Conservation (phyloP, 148 eudicot species). For the Cornus controversa region DNA sequence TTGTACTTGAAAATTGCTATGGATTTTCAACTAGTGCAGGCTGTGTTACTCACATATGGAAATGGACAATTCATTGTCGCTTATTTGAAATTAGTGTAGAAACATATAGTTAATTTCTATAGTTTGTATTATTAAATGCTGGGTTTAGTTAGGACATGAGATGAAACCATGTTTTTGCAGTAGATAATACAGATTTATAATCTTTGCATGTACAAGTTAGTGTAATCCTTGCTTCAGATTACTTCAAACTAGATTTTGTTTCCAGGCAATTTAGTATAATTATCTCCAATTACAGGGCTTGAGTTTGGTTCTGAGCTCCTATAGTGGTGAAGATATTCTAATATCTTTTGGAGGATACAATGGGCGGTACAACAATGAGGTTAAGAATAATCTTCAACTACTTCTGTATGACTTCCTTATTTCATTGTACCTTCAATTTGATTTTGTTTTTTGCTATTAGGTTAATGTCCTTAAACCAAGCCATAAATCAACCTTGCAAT, state of each 20-base stretch:
- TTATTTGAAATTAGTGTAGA: background rate
- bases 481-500: conserved; percentile 77
- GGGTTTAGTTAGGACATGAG: background rate
- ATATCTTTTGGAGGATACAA: conserved; percentile 96
- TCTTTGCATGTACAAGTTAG: background rate
- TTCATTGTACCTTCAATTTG: conserved; percentile 9
- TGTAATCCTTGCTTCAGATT: background rate
- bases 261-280: background rate
- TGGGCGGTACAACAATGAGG: conserved; percentile 97
- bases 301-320: conserved; percentile 89
- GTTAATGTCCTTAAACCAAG: conserved; percentile 91
- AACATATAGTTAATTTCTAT: background rate
- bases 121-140: background rate
- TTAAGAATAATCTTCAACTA: conserved; percentile 19
- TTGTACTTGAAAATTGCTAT: background rate
- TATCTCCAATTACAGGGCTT: conserved; percentile 58
- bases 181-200: background rate
- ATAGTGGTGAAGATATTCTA: conserved; percentile 71
- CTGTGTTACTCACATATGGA: background rate
- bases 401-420: background rate
- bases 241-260: background rate
- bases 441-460: conserved; percentile 34
- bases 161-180: background rate
- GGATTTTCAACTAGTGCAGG: background rate
- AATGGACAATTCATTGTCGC: background rate